Evolutionary conservation across 2,329 filamentous ascomycete genomes (phyloP).

Genomic region (Epichloe scottii): DNA sequence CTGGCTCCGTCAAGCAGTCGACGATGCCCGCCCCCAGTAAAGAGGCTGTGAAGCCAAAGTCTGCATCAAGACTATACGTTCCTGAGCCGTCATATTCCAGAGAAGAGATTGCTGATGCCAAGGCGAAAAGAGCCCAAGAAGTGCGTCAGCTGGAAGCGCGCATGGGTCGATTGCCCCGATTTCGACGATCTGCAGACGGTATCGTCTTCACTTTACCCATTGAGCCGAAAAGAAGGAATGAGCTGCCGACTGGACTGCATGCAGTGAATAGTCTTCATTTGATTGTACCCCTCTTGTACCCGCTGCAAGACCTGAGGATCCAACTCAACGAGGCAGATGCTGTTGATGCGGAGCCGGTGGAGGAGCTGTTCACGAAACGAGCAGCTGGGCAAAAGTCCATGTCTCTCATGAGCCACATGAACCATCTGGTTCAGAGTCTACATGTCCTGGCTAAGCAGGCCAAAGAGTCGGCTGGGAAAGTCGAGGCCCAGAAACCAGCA

Average conservation of each 20-base stretch:
- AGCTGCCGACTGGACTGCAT: constrained; percentile 49
- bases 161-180: constrained; percentile 54
- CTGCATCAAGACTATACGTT: constrained; percentile 20
- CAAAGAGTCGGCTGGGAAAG: constrained; percentile 13
- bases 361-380: constrained; percentile 51
- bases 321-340: constrained; percentile 52
- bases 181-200: constrained; percentile 57
- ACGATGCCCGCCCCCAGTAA: constrained; percentile 1
- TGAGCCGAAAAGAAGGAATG: constrained; percentile 46
- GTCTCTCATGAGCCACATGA: constrained; percentile 61
- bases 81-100: constrained; percentile 39
- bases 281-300: constrained; percentile 59
- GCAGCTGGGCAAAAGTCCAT: constrained; percentile 43
- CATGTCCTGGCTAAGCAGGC: constrained; percentile 50
- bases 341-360: constrained; percentile 47
- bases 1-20: constrained; percentile 2
- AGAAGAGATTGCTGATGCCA: constrained; percentile 50
- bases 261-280: constrained; percentile 52
- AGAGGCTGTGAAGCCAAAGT: constrained; percentile 5
- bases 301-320: constrained; percentile 53
- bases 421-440: constrained; percentile 61
- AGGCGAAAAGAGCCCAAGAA: constrained; percentile 50
- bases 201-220: constrained; percentile 59
- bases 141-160: constrained; percentile 63
- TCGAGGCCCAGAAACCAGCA: constrained; percentile 5